phyloP scores from a whole-genome alignment of 2,329 filamentous ascomycete species.

The Colletotrichum phormii region DNA sequence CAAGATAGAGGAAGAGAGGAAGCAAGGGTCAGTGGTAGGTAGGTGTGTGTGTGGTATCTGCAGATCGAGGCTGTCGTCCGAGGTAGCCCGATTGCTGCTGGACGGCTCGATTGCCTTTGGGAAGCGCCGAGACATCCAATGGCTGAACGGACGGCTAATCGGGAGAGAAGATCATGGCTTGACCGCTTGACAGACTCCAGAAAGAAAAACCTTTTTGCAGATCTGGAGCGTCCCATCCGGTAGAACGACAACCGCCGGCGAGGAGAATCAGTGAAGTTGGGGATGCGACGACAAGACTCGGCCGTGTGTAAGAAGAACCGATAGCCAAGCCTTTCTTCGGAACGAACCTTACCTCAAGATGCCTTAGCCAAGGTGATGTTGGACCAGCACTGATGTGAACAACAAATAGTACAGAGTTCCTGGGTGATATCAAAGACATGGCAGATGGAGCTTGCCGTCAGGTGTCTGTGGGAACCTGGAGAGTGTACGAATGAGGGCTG shows the following conservation, averaged over 20 bases:
- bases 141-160: not conserved
- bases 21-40: not conserved
- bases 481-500: not conserved
- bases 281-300: conserved; percentile 7
- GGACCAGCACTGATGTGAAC: not conserved
- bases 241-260: not conserved
- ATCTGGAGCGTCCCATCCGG: not conserved
- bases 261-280: not conserved
- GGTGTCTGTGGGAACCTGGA: not conserved
- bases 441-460: not conserved
- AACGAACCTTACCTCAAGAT: conserved; percentile 4
- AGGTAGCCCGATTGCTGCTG: conserved; percentile 11
- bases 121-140: not conserved
- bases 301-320: conserved; percentile 1
- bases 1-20: not conserved
- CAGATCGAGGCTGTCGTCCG: conserved; percentile 11
- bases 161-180: not conserved
- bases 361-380: conserved; percentile 15
- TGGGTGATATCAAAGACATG: not conserved
- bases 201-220: not conserved
- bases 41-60: not conserved
- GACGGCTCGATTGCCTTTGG: not conserved
- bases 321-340: conserved; percentile 11
- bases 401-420: not conserved
- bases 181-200: not conserved